Conservation (phyloP, 2,329 filamentous ascomycete genomes). For the Colletotrichum tabaci region DNA sequence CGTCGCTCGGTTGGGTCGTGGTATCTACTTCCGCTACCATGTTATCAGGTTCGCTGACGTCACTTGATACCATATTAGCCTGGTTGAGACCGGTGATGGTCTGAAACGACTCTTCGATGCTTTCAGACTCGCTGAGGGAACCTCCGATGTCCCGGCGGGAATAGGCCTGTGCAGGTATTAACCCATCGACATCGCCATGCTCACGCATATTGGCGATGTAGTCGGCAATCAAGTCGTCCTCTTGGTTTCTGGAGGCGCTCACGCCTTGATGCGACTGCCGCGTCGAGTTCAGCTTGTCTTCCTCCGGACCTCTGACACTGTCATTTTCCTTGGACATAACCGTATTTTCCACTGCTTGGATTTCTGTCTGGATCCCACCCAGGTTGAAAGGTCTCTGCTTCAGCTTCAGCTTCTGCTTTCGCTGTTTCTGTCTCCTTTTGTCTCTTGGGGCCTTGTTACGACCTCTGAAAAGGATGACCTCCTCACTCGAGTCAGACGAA, state of each 20-base stretch:
- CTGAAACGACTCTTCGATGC: slow-evolving; percentile 46
- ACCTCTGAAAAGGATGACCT: slow-evolving; percentile 79
- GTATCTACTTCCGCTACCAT: neutral
- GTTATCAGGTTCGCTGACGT: neutral
- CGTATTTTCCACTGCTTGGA: slow-evolving; percentile 48
- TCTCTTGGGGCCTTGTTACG: slow-evolving; percentile 50
- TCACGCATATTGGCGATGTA: slow-evolving; percentile 78
- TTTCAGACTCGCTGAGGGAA: slow-evolving; percentile 41
- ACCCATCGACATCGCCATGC: slow-evolving; percentile 70
- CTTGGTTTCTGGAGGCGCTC: slow-evolving; percentile 46
- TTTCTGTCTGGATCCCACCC: slow-evolving; percentile 51
- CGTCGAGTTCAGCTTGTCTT: neutral
- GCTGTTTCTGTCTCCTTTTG: slow-evolving; percentile 42
- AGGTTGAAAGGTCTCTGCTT: slow-evolving; percentile 44
- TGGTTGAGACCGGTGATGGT: neutral
- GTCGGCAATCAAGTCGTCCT: slow-evolving; percentile 75
- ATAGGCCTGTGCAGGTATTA: slow-evolving; percentile 74
- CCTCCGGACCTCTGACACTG: neutral
- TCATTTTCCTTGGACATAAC: slow-evolving; percentile 43
- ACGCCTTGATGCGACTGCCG: neutral
- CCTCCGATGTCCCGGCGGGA: slow-evolving; percentile 48
- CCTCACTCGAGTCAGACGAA: slow-evolving; percentile 72
- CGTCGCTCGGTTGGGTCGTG: neutral
- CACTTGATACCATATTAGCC: neutral
- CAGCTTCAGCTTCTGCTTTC: slow-evolving; percentile 46